These are phyloP conservation scores for Endocalyx cinctus DNA, from an alignment of 2,329 filamentous ascomycete genomes.

Conservation along the genomic window DNA sequence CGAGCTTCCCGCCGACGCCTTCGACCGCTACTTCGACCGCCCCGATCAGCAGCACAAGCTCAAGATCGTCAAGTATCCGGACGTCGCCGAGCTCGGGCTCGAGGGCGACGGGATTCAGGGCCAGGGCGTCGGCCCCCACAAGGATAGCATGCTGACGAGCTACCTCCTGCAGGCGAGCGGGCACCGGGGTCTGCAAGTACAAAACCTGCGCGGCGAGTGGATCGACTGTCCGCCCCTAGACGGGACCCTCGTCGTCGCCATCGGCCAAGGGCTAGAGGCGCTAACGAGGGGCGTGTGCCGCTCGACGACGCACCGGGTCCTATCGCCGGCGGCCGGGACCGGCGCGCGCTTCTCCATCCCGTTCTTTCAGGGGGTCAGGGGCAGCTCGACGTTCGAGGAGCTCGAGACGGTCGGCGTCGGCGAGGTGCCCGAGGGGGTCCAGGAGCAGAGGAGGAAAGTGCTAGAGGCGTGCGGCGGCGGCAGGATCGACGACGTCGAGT, in stretches of 20 bases:
- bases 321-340: constrained; percentile 65
- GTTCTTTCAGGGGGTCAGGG: constrained; percentile 83
- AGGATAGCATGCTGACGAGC: constrained; percentile 77
- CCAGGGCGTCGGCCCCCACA: constrained; percentile 72
- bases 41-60: constrained; percentile 74
- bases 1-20: constrained; percentile 62
- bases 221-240: constrained; percentile 73
- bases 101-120: constrained; percentile 35
- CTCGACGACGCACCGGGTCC: constrained; percentile 76
- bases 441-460: constrained; percentile 55
- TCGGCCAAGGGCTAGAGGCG: constrained; percentile 83
- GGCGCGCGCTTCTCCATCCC: constrained; percentile 76
- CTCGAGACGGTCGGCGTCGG: constrained; percentile 60
- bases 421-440: constrained; percentile 56
- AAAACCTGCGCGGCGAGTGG: constrained; percentile 74
- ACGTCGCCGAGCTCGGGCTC: constrained; percentile 55
- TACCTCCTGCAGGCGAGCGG: constrained; percentile 75
- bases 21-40: constrained; percentile 78
- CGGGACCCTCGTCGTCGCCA: constrained; percentile 79
- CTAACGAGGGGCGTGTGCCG: constrained; percentile 79
- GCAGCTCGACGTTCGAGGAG: constrained; percentile 74
- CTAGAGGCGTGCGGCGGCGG: constrained; percentile 51
- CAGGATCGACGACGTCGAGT: constrained; percentile 72
- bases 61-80: constrained; percentile 85
- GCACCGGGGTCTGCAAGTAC: constrained; percentile 77